A percentile compares a stretch with the other conserved stretches of the same genome.
Evolutionary conservation across 1,284 basidiomycete genomes (phyloP).

Genomic region (Cutaneotrichosporon sp.): DNA sequence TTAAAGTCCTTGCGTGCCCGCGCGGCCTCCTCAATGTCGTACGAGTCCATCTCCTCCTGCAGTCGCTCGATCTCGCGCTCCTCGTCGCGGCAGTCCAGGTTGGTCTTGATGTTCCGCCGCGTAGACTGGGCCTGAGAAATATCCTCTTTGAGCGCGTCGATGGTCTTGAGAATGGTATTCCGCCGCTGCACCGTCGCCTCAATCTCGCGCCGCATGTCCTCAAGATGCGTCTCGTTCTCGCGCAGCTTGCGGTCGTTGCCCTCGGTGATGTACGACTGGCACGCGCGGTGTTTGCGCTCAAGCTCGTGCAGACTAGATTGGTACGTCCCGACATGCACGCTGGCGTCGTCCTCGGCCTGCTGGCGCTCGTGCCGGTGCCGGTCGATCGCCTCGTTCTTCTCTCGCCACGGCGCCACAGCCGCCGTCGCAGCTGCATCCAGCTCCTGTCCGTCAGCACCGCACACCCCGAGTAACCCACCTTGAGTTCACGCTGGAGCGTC

Average conservation of each 20-base stretch:
- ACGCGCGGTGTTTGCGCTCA: conserved; percentile 37
- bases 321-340: conserved; percentile 28
- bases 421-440: conserved; percentile 33
- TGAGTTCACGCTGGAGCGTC: conserved; percentile 33
- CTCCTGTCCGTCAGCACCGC: conserved; percentile 19
- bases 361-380: conserved; percentile 32
- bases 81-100: conserved; percentile 71
- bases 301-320: conserved; percentile 35
- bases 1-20: conserved; percentile 77
- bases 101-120: conserved; percentile 73
- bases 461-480: conserved; percentile 20
- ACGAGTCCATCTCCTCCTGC: conserved; percentile 65
- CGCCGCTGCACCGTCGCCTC: conserved; percentile 53
- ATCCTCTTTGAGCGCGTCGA: conserved; percentile 51
- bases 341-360: conserved; percentile 33
- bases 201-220: conserved; percentile 46
- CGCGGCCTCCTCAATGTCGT: conserved; percentile 75
- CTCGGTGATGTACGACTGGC: conserved; percentile 59
- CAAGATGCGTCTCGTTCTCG: conserved; percentile 59
- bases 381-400: conserved; percentile 35
- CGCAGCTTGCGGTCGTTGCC: conserved; percentile 61
- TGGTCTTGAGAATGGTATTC: conserved; percentile 57
- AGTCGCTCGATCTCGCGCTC: conserved; percentile 62
- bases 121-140: conserved; percentile 60
- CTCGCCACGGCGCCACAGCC: conserved; percentile 42